These are phyloP conservation scores for Fragilaria crotonensis DNA, from an alignment of 108 stramenopile genomes.

Conservation along the genomic window DNA sequence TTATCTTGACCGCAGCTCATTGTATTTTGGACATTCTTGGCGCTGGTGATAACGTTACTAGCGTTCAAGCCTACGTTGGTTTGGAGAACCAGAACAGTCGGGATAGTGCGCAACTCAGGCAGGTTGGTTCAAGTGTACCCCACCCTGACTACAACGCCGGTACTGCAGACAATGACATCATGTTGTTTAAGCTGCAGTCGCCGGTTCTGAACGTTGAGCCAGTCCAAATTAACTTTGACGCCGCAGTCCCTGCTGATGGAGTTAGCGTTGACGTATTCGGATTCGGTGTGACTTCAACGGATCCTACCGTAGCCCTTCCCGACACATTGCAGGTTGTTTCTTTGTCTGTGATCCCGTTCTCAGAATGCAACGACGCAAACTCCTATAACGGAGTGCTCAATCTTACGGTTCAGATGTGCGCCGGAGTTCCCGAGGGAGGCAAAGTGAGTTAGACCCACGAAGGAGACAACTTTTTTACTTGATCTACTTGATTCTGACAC, in stretches of 20 bases:
- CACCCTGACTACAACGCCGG: not conserved
- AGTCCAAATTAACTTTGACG: not conserved
- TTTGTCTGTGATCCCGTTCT: not conserved
- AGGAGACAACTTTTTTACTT: not conserved
- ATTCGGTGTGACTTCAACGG: not conserved
- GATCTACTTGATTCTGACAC: not conserved
- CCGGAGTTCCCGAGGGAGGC: not conserved
- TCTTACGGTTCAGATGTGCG: not conserved
- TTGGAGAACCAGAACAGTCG: not conserved
- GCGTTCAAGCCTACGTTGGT: not conserved
- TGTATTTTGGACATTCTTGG: not conserved
- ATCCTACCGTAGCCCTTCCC: not conserved
- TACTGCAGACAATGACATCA: not conserved
- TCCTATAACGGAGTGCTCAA: not conserved
- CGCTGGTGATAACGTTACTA: not conserved
- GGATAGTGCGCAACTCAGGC: not conserved
- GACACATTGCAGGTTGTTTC: not conserved
- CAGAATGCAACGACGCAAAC: not conserved
- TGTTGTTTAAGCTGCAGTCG: not conserved
- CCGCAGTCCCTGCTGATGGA: not conserved
- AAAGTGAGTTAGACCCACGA: not conserved
- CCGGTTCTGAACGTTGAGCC: not conserved
- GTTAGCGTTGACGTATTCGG: not conserved
- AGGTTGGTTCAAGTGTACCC: not conserved
- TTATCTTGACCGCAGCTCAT: slow-evolving; percentile 5